Percentiles rank a stretch among this genome's conserved stretches.
Evolutionary conservation across 495 filamentous ascomycete species (phyloP).

Genomic region (Aspergillus sclerotiicarbonarius): DNA sequence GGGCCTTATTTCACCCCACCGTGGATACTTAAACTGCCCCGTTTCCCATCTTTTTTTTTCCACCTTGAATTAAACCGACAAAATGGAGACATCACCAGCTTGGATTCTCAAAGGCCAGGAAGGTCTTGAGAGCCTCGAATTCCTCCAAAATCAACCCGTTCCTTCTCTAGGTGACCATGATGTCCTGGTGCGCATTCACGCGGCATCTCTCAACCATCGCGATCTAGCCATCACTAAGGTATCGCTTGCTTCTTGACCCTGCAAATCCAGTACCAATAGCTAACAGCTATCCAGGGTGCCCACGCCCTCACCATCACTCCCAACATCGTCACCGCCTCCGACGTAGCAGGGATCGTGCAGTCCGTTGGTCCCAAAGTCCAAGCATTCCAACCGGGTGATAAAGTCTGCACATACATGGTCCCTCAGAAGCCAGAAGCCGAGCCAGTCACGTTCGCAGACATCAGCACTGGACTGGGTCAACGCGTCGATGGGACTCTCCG

Average conservation of each 20-base stretch:
- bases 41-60: no score
- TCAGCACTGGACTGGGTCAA: slow-evolving; percentile 58
- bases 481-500: slow-evolving; percentile 61
- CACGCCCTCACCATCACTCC: slow-evolving; percentile 33
- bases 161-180: slow-evolving; percentile 53
- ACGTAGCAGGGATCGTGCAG: slow-evolving; percentile 65
- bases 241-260: slow-evolving; percentile 1
- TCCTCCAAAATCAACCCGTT: slow-evolving; percentile 1
- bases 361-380: slow-evolving; percentile 28
- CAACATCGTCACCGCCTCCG: slow-evolving; percentile 59
- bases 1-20: not conserved
- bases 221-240: slow-evolving; percentile 64
- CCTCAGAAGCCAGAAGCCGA: slow-evolving; percentile 40
- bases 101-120: slow-evolving; percentile 17
- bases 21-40: not conserved
- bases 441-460: slow-evolving; percentile 38
- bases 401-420: slow-evolving; percentile 16
- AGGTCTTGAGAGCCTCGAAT: slow-evolving; percentile 12
- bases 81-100: slow-evolving; percentile 7
- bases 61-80: no score
- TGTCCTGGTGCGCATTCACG: slow-evolving; percentile 62
- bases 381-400: slow-evolving; percentile 16
- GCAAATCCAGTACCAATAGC: not conserved
- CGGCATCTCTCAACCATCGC: slow-evolving; percentile 70
- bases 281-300: slow-evolving; percentile 14